A percentile compares a stretch with the other conserved stretches of the same genome.
These are phyloP conservation scores for Coniferiporia sulphurascens DNA, from an alignment of 1,284 basidiomycete species.

Conservation along the genomic window DNA sequence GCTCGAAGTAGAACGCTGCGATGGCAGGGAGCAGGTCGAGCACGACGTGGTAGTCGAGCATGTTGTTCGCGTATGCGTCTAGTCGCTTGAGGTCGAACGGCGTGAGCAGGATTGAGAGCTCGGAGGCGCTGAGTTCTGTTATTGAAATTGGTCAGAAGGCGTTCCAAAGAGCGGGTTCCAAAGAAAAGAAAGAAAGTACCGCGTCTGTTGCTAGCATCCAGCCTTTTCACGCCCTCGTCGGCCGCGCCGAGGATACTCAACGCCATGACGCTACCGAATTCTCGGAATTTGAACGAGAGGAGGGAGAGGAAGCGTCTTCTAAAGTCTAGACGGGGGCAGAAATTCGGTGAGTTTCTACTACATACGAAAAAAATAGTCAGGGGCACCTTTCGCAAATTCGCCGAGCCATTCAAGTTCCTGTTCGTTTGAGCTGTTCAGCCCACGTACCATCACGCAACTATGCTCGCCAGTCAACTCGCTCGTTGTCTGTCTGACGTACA, in stretches of 20 bases:
- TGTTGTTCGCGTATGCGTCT: constrained; percentile 93
- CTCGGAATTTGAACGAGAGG: constrained; percentile 92
- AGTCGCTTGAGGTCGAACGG: constrained; percentile 97
- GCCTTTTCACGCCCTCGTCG: constrained; percentile 56
- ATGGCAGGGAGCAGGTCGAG: constrained; percentile 86
- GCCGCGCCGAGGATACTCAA: constrained; percentile 87
- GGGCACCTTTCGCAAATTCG: constrained; percentile 82
- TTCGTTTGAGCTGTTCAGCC: constrained; percentile 66
- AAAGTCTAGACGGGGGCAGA: constrained; percentile 63
- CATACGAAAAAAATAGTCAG: too few species aligned
- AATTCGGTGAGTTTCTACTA: not conserved
- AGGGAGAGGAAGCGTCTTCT: constrained; percentile 85
- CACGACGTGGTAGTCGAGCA: constrained; percentile 95
- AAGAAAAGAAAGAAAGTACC: constrained; percentile 29
- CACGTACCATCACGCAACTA: constrained; percentile 88
- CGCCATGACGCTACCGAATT: constrained; percentile 84
- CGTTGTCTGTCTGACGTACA: constrained; percentile 91
- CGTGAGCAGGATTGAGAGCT: constrained; percentile 72
- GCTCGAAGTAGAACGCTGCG: constrained; percentile 81
- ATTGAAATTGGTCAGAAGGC: not conserved
- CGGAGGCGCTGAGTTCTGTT: constrained; percentile 55
- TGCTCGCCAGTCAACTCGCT: constrained; percentile 97
- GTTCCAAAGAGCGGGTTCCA: not conserved
- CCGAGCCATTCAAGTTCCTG: constrained; percentile 75
- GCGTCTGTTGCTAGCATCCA: constrained; percentile 34